These are phyloP conservation scores for Ophiocordyceps camponoti-saundersi DNA, from an alignment of 2,329 filamentous ascomycete species.

Conservation along the genomic window DNA sequence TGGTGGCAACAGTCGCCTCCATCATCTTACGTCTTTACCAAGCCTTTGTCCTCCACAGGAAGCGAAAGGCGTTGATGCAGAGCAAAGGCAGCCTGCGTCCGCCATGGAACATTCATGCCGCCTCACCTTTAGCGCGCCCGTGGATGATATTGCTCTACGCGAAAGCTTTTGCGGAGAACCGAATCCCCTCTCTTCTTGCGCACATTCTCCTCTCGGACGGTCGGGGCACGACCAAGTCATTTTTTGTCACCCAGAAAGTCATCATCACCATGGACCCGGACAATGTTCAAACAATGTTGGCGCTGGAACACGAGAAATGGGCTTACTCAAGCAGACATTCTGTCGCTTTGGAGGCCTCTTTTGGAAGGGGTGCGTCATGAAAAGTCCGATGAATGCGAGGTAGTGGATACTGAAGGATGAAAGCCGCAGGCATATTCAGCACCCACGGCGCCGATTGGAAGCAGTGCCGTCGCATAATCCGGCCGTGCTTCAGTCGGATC, in stretches of 20 bases:
- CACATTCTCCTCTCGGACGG: background rate
- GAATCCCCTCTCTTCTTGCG: background rate
- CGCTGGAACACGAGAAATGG: conserved; percentile 28
- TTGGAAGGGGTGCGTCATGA: conserved; percentile 8
- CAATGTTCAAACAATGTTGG: conserved; percentile 32
- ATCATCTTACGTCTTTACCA: no score
- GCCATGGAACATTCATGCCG: no score
- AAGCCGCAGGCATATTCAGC: conserved; percentile 24
- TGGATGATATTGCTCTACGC: background rate
- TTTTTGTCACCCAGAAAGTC: background rate
- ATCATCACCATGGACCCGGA: conserved; percentile 21
- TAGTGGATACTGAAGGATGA: background rate
- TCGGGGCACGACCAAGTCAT: background rate
- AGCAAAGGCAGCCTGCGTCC: no score
- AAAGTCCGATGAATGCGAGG: no score
- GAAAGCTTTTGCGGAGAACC: background rate
- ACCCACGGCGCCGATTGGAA: conserved; percentile 24
- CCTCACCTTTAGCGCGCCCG: no score
- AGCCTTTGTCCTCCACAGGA: no score
- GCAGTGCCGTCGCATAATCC: conserved; percentile 17
- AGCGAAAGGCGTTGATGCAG: no score
- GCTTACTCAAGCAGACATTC: conserved; percentile 6
- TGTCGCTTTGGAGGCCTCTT: conserved; percentile 14
- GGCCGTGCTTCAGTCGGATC: conserved; percentile 10
- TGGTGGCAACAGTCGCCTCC: no score